Base-by-base conservation (phyloP, 2,329 filamentous ascomycete species). In the Exophiala aquamarina region DNA sequence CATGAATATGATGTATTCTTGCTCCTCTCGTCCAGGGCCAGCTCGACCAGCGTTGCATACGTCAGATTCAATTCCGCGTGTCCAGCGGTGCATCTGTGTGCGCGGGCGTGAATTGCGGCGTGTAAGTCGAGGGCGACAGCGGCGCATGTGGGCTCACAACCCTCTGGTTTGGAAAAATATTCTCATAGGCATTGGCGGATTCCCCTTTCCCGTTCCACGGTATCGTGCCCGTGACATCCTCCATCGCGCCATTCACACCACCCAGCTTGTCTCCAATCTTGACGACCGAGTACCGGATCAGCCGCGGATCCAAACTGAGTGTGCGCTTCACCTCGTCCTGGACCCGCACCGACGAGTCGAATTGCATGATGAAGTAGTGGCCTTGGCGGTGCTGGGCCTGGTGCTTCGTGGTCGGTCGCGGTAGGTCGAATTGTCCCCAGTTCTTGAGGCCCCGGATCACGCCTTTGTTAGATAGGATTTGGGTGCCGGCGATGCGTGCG, bases 361-460 rank as follows among this genome's bases (percentile, higher is more conserved):
- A 98, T 61, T 93, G 88, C 87, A 98, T 88, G 64, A 95, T 87
- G 70, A 98, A 98, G 78, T 98, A 95, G 75, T 97, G 91, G 45
- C 93, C 93, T 59, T 83, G 80, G 56, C 81, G 81, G 78, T 97
- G 86, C 58, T 83, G 83, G 60, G 86, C 83, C 72, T 96, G 90
- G 70, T 94, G 85, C 65, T 86, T 85, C 53, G 83, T 84, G 49
- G 84, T 78, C 53, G 89, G 82, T 59, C 84, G 86, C 38, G 93
- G 92, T 14, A 98, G 85, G 38, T 85, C 78, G 73, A 93, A 96
- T 59, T 87, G 80, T 65, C 93, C 93, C 93, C 93, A 98, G 78
- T 98, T 98, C 59, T 85, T 85, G 65, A 95, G 79, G 66, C 90
- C 90, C 61, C 93, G 90, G 64, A 98, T 83, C 47, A 96, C 91